Conservation (phyloP, 2,329 filamentous ascomycete species). For the Clarireedia monteithiana region DNA sequence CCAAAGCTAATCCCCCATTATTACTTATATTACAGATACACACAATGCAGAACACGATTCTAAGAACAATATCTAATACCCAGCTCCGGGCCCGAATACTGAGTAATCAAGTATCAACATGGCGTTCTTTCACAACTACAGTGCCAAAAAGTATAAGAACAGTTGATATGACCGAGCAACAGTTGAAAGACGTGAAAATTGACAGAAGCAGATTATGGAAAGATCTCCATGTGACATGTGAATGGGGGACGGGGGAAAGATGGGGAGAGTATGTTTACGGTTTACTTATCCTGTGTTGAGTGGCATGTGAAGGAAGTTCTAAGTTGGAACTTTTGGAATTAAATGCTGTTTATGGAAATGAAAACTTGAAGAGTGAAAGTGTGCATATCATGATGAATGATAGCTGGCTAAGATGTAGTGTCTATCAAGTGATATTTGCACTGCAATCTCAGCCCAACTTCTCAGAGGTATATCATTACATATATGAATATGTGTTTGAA, state of each 20-base stretch:
- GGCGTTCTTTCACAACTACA: constrained; percentile 15
- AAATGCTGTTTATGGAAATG: too few relatives aligned
- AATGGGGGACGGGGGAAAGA: constrained; percentile 57
- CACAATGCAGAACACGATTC: not conserved
- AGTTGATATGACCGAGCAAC: constrained; percentile 37
- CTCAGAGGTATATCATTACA: too few relatives aligned
- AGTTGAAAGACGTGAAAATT: constrained; percentile 46
- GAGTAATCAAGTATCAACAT: not conserved
- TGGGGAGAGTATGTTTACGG: constrained; percentile 54
- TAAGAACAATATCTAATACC: not conserved
- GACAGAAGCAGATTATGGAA: constrained; percentile 52
- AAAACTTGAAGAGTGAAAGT: too few relatives aligned
- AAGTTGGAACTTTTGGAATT: too few relatives aligned
- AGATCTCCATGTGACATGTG: constrained; percentile 56
- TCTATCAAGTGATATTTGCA: too few relatives aligned
- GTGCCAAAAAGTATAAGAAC: constrained; percentile 14
- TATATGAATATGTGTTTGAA: too few relatives aligned
- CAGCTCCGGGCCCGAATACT: not conserved
- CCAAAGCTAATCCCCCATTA: too few relatives aligned
- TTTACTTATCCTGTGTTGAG: not conserved
- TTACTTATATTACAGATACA: not conserved
- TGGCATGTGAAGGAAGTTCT: too few relatives aligned
- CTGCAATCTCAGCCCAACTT: too few relatives aligned
- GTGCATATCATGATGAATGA: too few relatives aligned
- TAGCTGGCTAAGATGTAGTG: too few relatives aligned